These are phyloP conservation scores for Hypoxylon lienhwacheense DNA, from an alignment of 495 filamentous ascomycete species.

Conservation along the genomic window DNA sequence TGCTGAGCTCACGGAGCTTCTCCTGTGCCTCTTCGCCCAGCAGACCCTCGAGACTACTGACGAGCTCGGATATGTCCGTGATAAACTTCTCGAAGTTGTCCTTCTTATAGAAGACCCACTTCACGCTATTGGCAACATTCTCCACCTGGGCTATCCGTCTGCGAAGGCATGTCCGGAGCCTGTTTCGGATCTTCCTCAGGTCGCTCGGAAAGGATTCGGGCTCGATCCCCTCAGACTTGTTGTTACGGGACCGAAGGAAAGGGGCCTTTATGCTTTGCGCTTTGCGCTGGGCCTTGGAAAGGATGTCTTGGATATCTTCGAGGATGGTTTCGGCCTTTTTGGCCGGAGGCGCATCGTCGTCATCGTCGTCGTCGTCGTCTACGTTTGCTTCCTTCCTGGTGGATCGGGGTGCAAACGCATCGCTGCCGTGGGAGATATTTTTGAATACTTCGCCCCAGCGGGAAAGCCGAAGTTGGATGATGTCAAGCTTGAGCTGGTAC, in stretches of 20 bases:
- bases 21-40: not conserved
- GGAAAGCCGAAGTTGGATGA: constrained; percentile 16
- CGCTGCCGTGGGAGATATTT: not conserved
- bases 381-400: not conserved
- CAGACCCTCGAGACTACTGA: constrained; percentile 4
- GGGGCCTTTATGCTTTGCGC: not conserved
- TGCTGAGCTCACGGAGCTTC: constrained; percentile 6
- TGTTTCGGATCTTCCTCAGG: constrained; percentile 2
- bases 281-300: not conserved
- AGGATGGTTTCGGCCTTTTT: not conserved
- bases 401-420: no score
- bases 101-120: constrained; percentile 21
- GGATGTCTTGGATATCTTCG: not conserved
- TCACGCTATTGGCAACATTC: not conserved
- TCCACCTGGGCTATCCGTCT: constrained; percentile 1
- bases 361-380: not conserved
- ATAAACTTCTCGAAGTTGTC: constrained; percentile 14
- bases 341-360: not conserved
- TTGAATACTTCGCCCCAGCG: constrained; percentile 9
- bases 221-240: not conserved
- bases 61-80: constrained; percentile 4
- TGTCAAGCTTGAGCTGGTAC: constrained; percentile 15
- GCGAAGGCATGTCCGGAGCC: not conserved
- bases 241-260: not conserved
- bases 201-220: constrained; percentile 1